Evolutionary conservation across 1,139 yeast genomes (phyloP), one percentile per base, ranked within the genome.

Genomic region (Taphrina confusa): DNA sequence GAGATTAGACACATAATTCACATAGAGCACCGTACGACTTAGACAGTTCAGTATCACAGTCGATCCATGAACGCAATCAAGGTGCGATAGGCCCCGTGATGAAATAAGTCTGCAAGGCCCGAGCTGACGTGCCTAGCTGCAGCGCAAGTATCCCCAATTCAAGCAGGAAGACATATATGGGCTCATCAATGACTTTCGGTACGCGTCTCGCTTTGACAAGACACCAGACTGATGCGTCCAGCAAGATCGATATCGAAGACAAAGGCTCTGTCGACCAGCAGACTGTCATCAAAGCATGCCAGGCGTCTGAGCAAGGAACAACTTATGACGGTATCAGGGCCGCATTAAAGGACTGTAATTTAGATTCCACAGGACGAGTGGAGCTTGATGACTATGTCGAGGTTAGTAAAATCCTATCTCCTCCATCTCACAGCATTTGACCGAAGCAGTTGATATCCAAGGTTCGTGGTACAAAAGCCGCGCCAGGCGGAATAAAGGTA

Each of bases 261-360:
- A 84, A 86, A 68, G 99, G 99, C n/a, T 89, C 91, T 82, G 91
- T 86, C 40, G 97, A 91, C 70, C 92, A 91, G 75, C 91, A 87
- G 71, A 87, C 85, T 61, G 94, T 87, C 33, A 85, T 91, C 72
- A 90, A 90, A 71, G 82, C 91, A 1, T 83, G 90, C 49, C 82
- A 95, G 23, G 83, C 84, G 65, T 75, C 82, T 40, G 97, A 97
- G 22, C 81, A 81, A 56, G 65, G 63, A 20, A 92, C 87, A 59
- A 74, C 90, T 40, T 92, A 92, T 71, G 98, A 92, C 73, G 87
- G 87, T 66, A 92, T 95, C 39, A 85, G 99, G 76, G 95, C 90
- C 72, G 87, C 97, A 1, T 80, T 92, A 71, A 92, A 91, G 71
- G 81, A 80, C 49, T 97, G 90, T 55, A 86, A 87, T 67, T 95